Percentiles rank a stretch among this genome's conserved stretches.
phyloP scores from a whole-genome alignment of 306 rosid genomes.

The Purshia tridentata region DNA sequence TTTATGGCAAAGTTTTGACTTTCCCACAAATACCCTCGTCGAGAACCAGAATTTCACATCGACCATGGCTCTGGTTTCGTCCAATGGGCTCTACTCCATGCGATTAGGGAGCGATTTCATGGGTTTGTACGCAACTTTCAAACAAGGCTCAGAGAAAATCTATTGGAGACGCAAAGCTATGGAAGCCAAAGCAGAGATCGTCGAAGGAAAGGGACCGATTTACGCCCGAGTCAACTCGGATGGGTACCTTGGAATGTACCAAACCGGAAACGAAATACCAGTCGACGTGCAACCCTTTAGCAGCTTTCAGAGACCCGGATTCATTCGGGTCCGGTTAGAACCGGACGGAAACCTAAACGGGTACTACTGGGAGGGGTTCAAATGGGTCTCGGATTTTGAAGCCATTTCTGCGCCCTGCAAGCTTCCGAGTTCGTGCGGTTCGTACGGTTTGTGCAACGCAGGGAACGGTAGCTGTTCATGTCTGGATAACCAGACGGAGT shows the following conservation, averaged over 20 bases:
- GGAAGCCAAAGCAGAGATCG: slow-evolving; percentile 46
- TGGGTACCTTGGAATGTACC: slow-evolving; percentile 86
- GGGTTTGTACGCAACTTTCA: slow-evolving; percentile 49
- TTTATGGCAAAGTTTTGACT: slow-evolving; percentile 76
- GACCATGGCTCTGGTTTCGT: slow-evolving; percentile 42
- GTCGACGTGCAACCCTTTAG: slow-evolving; percentile 63
- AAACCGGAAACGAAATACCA: slow-evolving; percentile 44
- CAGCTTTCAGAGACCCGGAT: slow-evolving; percentile 51
- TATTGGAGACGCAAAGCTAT: slow-evolving; percentile 63
- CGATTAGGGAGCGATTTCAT: slow-evolving; percentile 54
- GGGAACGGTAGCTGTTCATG: slow-evolving; percentile 59
- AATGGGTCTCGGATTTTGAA: slow-evolving; percentile 51
- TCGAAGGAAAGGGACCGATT: slow-evolving; percentile 56
- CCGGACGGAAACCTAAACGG: slow-evolving; percentile 72
- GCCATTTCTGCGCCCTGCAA: slow-evolving; percentile 62
- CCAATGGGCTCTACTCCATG: slow-evolving; percentile 47
- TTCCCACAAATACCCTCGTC: slow-evolving; percentile 67
- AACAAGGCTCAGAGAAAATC: slow-evolving; percentile 27
- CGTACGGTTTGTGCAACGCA: slow-evolving; percentile 74
- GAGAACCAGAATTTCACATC: slow-evolving; percentile 67
- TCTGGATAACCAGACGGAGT: slow-evolving; percentile 54
- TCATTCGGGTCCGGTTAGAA: slow-evolving; percentile 55
- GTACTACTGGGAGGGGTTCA: slow-evolving; percentile 63
- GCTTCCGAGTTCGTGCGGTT: slow-evolving; percentile 74
- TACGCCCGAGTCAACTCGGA: slow-evolving; percentile 52